phyloP scores from a whole-genome alignment of 1,284 basidiomycete genomes.

The Sanghuangporus weigelae region DNA sequence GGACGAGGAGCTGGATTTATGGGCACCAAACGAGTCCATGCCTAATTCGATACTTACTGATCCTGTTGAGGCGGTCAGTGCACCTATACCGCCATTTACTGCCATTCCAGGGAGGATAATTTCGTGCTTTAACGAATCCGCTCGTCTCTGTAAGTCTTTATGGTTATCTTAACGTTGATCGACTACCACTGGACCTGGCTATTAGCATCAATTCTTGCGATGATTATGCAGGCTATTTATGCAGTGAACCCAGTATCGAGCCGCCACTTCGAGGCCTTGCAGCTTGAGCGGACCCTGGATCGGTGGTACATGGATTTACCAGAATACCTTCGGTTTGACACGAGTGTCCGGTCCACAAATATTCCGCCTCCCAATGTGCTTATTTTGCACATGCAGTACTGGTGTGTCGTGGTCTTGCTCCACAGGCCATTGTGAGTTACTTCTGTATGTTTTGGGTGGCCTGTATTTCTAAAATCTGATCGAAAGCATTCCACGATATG shows the following conservation, averaged over 20 bases:
- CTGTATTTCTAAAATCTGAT: not conserved
- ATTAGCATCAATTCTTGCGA: constrained; percentile 57
- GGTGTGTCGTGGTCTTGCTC: constrained; percentile 73
- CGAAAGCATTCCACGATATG: constrained; percentile 18
- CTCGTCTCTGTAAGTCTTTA: constrained; percentile 56
- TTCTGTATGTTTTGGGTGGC: not conserved
- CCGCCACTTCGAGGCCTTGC: constrained; percentile 51
- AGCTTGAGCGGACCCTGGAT: constrained; percentile 64
- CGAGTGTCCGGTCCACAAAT: constrained; percentile 36
- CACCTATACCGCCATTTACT: constrained; percentile 18
- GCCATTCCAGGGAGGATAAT: constrained; percentile 49
- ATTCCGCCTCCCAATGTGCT: constrained; percentile 58
- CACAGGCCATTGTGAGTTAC: constrained; percentile 76
- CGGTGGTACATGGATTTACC: constrained; percentile 77
- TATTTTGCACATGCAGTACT: constrained; percentile 82
- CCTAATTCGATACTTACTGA: constrained; percentile 21
- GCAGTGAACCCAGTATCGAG: constrained; percentile 55
- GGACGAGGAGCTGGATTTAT: constrained; percentile 60
- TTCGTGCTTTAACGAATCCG: constrained; percentile 74
- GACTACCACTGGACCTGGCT: not conserved
- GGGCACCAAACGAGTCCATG: constrained; percentile 39
- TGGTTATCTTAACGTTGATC: not conserved
- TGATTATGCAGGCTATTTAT: constrained; percentile 71
- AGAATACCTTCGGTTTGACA: constrained; percentile 60
- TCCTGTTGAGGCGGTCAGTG: constrained; percentile 1